Evolutionary conservation across 1,284 basidiomycete species (phyloP).

Genomic region (Tremellales sp.): DNA sequence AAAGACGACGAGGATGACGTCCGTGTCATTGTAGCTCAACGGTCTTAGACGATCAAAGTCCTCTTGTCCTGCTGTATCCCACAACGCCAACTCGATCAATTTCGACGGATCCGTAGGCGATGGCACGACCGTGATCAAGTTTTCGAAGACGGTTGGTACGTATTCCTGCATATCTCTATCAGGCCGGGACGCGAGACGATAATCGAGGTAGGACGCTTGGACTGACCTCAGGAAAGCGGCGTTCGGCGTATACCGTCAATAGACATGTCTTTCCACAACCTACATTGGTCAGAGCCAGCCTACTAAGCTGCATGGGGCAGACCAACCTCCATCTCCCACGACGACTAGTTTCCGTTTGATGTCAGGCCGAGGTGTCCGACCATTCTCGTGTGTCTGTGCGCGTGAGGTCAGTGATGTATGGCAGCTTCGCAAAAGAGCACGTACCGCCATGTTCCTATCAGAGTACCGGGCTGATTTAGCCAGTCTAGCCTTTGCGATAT

Average conservation of each 20-base stretch:
- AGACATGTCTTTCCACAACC: slow-evolving; percentile 60
- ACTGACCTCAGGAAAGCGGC: slow-evolving; percentile 90
- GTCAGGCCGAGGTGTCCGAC: slow-evolving; percentile 59
- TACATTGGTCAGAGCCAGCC: slow-evolving; percentile 4
- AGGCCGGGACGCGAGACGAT: not conserved
- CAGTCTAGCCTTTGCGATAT: too few relatives aligned
- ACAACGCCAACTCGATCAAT: slow-evolving; percentile 86
- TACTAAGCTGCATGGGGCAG: not conserved
- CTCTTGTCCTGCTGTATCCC: slow-evolving; percentile 98
- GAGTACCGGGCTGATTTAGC: too few relatives aligned
- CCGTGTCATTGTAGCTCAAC: slow-evolving; percentile 90
- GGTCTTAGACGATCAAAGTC: slow-evolving; percentile 94
- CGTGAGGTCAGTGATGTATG: not conserved
- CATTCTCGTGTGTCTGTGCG: slow-evolving; percentile 14
- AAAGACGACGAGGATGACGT: slow-evolving; percentile 96
- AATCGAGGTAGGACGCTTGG: slow-evolving; percentile 3
- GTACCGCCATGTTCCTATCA: slow-evolving; percentile 2
- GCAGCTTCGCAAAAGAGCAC: not conserved
- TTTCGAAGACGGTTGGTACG: slow-evolving; percentile 97
- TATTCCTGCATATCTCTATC: slow-evolving; percentile 70
- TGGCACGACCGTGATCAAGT: slow-evolving; percentile 85
- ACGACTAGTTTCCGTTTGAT: slow-evolving; percentile 85
- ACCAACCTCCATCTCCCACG: slow-evolving; percentile 55
- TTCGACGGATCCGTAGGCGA: slow-evolving; percentile 69
- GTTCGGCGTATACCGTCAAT: slow-evolving; percentile 73